phyloP scores from a whole-genome alignment of 140 eudicot genomes.

The Bidens hawaiensis region DNA sequence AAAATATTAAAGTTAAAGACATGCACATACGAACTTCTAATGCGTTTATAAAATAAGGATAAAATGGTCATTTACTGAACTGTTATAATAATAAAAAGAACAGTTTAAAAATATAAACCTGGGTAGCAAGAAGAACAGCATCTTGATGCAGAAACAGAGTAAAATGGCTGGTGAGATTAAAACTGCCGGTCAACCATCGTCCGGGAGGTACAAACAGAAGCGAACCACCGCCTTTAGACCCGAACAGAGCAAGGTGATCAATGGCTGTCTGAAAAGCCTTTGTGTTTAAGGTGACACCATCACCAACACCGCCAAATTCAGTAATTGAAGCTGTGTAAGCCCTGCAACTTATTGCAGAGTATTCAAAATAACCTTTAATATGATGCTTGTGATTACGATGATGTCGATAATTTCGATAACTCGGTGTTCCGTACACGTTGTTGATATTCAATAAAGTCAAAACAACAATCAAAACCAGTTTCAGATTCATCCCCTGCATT shows the following conservation, averaged over 20 bases:
- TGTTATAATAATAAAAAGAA: background rate
- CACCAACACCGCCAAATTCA: constrained; percentile 94
- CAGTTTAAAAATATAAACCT: constrained; percentile 34
- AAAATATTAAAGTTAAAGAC: too few species aligned
- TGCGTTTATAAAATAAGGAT: too few species aligned
- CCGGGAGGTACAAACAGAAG: constrained; percentile 85
- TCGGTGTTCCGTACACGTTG: constrained; percentile 27
- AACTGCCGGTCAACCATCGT: constrained; percentile 78
- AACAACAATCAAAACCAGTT: constrained; percentile 16
- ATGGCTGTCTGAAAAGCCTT: constrained; percentile 77
- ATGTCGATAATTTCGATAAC: constrained; percentile 2
- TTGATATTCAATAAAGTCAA: constrained; percentile 27
- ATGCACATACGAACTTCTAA: too few species aligned
- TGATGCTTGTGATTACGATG: constrained; percentile 20
- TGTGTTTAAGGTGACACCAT: constrained; percentile 80
- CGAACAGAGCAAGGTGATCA: constrained; percentile 56
- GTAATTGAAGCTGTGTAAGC: constrained; percentile 66
- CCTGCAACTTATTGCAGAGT: constrained; percentile 69
- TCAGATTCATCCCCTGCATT: constrained; percentile 32
- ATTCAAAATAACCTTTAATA: constrained; percentile 32
- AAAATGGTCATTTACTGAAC: too few species aligned
- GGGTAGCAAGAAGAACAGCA: constrained; percentile 97
- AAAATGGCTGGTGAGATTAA: constrained; percentile 92
- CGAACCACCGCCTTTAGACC: constrained; percentile 66
- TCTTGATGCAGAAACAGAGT: constrained; percentile 80